Base-by-base conservation (phyloP, 768 basidiomycete species). In the Russula foetens region DNA sequence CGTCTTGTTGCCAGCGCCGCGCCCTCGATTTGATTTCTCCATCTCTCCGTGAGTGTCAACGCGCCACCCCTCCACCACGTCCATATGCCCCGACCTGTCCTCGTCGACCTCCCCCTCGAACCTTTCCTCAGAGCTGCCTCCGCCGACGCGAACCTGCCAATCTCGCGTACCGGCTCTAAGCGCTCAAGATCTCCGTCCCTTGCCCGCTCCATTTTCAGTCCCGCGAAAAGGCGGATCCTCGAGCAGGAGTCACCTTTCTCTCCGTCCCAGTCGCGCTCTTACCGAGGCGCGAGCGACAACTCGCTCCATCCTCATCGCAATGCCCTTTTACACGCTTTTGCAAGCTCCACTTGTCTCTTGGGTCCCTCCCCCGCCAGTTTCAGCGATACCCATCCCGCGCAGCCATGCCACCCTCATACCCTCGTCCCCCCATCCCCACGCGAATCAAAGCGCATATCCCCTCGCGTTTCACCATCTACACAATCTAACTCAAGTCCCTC, bases 171-270 rank as follows among this genome's bases (percentile, higher is more conserved):
- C 0, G 50, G 62, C 21, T 50, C 59, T 39, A 66, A 66, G 56
- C 65, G 65, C 26, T 64, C 65, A 23, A 48, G 63, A 52, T 66
- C 65, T 1, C 63, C 65, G 15, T 60, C 58, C 39, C 43, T 60
- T 8, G 43, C 56, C 6, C 54, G 33, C 11, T 44, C 63, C 31
- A 56, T 53, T 48, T 60, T 63, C 43, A 63, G n/a, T 45, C 65
- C 65, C 19, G 63, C 63, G 21, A 66, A 66, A 48, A 60, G 65
- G 17, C 65, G 65, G 11, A 66, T 66, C 28, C 63, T 66, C 29
- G 65, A 49, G 52, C 65, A 66, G 41, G 65, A 64, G 53, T 56
- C 63, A 39, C 56, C 61, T 47, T 46, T 66, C 12, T 45, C 31
- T 46, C 53, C 65, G 19, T 41, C 59, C 12, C 56, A 58, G 23